Conservation (phyloP, 208 protist genomes). For the Leishmania braziliensis region DNA sequence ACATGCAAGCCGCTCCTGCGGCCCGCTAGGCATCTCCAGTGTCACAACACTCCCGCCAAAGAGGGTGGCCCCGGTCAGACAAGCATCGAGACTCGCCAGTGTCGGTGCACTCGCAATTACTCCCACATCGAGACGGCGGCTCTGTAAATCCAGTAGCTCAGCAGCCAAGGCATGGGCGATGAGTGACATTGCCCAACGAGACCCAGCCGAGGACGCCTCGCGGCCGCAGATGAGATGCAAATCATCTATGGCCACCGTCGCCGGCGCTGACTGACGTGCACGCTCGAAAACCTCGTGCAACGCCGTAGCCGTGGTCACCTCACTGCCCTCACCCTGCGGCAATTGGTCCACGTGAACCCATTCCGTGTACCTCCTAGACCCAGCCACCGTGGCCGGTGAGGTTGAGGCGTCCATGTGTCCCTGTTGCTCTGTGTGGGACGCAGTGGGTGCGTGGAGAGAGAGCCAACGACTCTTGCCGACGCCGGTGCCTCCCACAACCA, state of each 20-base stretch:
- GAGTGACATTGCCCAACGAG: constrained; percentile 47
- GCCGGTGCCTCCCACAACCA: constrained; percentile 50
- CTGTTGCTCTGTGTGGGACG: not conserved
- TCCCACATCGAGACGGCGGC: constrained; percentile 24
- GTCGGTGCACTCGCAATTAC: constrained; percentile 42
- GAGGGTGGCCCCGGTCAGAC: constrained; percentile 24
- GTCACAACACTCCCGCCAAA: constrained; percentile 25
- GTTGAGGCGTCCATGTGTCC: not conserved
- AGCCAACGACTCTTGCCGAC: constrained; percentile 53
- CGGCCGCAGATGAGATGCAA: constrained; percentile 51
- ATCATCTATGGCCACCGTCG: constrained; percentile 57
- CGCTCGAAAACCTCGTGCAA: constrained; percentile 92
- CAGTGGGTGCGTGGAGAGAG: not conserved
- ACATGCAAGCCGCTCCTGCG: constrained; percentile 30
- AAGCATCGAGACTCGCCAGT: constrained; percentile 32
- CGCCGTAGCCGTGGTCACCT: constrained; percentile 82
- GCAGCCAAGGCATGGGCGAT: constrained; percentile 39
- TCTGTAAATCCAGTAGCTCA: constrained; percentile 41
- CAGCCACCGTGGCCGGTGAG: not conserved
- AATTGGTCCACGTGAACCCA: constrained; percentile 46
- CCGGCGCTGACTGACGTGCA: constrained; percentile 87
- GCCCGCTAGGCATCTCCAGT: constrained; percentile 22
- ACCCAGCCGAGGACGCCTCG: constrained; percentile 29
- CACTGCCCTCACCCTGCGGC: constrained; percentile 38
- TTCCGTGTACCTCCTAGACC: constrained; percentile 14